Conservation (phyloP, 768 basidiomycete genomes). For the Leccinum longicurvipes region DNA sequence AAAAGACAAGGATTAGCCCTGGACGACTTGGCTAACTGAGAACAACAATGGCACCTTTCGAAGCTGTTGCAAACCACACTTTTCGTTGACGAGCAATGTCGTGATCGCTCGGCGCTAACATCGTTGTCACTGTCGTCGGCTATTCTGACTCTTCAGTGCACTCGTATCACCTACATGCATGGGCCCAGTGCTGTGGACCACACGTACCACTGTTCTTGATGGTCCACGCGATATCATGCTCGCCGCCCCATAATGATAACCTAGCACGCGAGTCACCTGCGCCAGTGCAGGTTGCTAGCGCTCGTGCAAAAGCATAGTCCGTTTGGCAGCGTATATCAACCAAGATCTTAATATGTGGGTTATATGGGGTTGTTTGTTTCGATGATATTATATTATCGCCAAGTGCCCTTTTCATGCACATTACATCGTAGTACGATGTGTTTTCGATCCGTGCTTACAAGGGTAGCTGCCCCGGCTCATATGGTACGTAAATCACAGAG, state of each 20-base stretch:
- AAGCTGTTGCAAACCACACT: not conserved
- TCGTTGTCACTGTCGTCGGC: not conserved
- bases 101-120: not conserved
- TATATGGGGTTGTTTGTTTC: not conserved
- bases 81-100: not conserved
- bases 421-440: too few relatives aligned
- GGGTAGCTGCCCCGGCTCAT: not conserved
- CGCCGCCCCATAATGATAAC: not conserved
- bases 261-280: not conserved
- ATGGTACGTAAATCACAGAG: not conserved
- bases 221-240: not conserved
- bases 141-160: too few relatives aligned
- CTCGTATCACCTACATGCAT: not conserved
- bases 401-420: too few relatives aligned
- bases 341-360: not conserved
- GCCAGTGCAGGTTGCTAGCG: not conserved
- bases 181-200: not conserved
- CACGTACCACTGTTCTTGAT: not conserved
- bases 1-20: not conserved
- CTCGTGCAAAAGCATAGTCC: not conserved
- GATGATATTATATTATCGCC: not conserved
- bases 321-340: not conserved
- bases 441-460: too few relatives aligned
- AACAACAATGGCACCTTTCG: not conserved
- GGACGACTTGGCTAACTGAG: not conserved